Conservation (phyloP, 2,329 filamentous ascomycete genomes). For the Diaporthe sp. region DNA sequence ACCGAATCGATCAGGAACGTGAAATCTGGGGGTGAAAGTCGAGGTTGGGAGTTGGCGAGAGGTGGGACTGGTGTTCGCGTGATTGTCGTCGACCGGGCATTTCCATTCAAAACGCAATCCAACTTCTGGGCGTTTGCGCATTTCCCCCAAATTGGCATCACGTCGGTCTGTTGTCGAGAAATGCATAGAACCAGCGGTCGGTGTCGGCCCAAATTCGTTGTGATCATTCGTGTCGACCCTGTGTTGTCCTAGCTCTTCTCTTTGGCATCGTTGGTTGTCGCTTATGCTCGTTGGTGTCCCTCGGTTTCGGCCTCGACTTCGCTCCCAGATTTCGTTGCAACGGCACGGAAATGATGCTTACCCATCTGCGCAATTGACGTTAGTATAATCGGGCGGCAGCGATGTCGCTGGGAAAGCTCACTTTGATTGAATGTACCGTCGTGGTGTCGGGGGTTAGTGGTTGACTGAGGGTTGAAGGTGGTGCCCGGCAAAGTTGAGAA, state of each 20-base stretch:
- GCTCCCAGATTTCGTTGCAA: slow-evolving; percentile 30
- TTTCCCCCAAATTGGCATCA: neutral
- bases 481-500: slow-evolving; percentile 37
- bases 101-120: neutral
- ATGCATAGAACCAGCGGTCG: neutral
- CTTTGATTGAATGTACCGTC: slow-evolving; percentile 50
- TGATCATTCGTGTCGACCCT: neutral
- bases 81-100: neutral
- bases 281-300: neutral
- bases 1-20: neutral
- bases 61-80: neutral
- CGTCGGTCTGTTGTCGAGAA: neutral
- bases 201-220: neutral
- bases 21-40: slow-evolving; percentile 48
- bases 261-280: slow-evolving; percentile 6
- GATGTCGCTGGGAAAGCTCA: slow-evolving; percentile 37
- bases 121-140: neutral
- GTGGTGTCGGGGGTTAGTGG: slow-evolving; percentile 45
- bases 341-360: slow-evolving; percentile 59
- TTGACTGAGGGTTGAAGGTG: slow-evolving; percentile 34
- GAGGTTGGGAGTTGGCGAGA: neutral
- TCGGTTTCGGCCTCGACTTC: slow-evolving; percentile 34
- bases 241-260: neutral
- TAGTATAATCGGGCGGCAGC: slow-evolving; percentile 49
- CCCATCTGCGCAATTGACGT: slow-evolving; percentile 67